Conservation (phyloP, 768 basidiomycete genomes). For the Suillus luteus region DNA sequence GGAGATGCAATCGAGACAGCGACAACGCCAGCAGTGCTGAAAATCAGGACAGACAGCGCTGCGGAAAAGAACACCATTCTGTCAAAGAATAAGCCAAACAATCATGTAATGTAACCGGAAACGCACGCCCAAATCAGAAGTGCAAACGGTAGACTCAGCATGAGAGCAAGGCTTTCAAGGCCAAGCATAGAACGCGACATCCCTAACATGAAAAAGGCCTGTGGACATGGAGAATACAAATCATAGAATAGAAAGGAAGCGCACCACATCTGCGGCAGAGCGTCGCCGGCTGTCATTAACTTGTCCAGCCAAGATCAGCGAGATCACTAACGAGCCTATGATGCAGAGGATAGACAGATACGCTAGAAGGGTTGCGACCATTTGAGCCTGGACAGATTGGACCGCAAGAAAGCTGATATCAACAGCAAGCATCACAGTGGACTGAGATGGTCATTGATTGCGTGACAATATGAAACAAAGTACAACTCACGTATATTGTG, state of each 20-base stretch:
- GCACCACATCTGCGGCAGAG: slow-evolving; percentile 13
- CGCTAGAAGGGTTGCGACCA: not conserved
- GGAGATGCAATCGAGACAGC: not conserved
- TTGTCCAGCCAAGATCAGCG: slow-evolving; percentile 23
- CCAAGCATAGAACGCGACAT: slow-evolving; percentile 1
- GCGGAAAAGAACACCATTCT: slow-evolving; percentile 1
- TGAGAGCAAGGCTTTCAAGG: slow-evolving; percentile 27
- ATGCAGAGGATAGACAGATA: slow-evolving; percentile 13
- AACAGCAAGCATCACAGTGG: slow-evolving; percentile 18
- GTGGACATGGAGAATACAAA: not conserved
- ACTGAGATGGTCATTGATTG: not conserved
- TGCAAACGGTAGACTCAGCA: slow-evolving; percentile 36
- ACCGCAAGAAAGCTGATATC: slow-evolving; percentile 14
- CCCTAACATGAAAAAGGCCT: slow-evolving; percentile 7
- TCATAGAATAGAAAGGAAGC: not conserved
- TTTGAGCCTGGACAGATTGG: not conserved
- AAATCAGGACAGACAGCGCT: not conserved
- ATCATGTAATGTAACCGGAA: not conserved
- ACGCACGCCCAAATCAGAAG: slow-evolving; percentile 35
- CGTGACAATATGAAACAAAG: not conserved
- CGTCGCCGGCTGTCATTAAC: slow-evolving; percentile 29
- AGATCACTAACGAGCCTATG: slow-evolving; percentile 10
- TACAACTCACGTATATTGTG: slow-evolving; percentile 45
- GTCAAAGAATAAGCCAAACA: not conserved
- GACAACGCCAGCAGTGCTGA: not conserved